A percentile compares a stretch with the other conserved stretches of the same genome.
Conservation (phyloP, 495 filamentous ascomycete species). For the Talaromyces nanjingensis region DNA sequence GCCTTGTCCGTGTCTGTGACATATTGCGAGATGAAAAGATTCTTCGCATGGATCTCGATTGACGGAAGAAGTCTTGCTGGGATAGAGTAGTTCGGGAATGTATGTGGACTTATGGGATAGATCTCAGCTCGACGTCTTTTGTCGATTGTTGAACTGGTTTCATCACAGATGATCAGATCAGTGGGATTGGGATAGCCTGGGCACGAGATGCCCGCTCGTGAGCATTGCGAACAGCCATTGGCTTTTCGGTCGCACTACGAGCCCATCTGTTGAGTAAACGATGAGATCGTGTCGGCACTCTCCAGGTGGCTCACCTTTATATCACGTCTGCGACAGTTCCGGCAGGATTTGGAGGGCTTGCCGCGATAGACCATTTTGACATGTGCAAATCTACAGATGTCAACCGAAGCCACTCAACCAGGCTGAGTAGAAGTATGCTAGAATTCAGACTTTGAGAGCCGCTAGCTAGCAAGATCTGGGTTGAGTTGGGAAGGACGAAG, state of each 20-base stretch:
- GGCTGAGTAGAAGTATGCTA: not conserved
- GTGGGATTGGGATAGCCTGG: conserved; percentile 1
- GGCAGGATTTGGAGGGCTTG: conserved; percentile 4
- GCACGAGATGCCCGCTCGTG: not conserved
- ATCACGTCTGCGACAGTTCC: conserved; percentile 5
- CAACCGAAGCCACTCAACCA: not conserved
- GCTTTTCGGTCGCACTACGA: conserved; percentile 2
- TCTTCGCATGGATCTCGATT: not conserved
- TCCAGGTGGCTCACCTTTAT: not conserved
- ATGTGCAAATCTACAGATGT: not conserved
- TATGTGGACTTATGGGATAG: not conserved
- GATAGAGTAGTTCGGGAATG: not conserved
- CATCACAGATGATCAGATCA: not conserved
- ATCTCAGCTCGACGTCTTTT: not conserved
- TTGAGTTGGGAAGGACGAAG: not conserved
- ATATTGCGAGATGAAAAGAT: conserved; percentile 8
- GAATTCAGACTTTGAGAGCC: not conserved
- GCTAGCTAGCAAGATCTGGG: not conserved
- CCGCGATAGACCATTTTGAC: conserved; percentile 6
- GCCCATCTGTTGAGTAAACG: not conserved
- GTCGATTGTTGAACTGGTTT: not conserved
- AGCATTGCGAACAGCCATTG: conserved; percentile 1
- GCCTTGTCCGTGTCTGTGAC: not conserved
- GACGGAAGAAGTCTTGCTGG: not conserved
- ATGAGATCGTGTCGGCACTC: not conserved